Percentiles rank a stretch among this genome's conserved stretches.
These are phyloP conservation scores for Malania oleifera DNA, from an alignment of 164 flowering plant genomes.

Conservation along the genomic window DNA sequence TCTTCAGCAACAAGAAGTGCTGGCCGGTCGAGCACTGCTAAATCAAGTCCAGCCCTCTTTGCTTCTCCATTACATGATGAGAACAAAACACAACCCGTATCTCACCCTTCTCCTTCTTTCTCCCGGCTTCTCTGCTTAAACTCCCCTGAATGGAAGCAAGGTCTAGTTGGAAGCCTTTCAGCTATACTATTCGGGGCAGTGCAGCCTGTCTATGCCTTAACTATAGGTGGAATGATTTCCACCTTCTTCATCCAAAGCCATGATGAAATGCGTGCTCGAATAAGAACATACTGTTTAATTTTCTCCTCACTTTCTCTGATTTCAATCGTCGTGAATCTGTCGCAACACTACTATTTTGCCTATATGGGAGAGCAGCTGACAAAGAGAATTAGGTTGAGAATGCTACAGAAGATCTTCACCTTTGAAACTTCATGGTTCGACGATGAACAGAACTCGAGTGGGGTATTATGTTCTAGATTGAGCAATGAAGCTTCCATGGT, in stretches of 20 bases:
- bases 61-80: constrained; percentile 31
- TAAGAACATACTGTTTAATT: constrained; percentile 51
- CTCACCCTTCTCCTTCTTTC: constrained; percentile 63
- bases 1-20: constrained; percentile 56
- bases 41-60: constrained; percentile 50
- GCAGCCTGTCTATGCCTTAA: constrained; percentile 79
- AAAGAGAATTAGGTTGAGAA: constrained; percentile 53
- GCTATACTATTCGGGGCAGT: constrained; percentile 67
- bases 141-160: constrained; percentile 76
- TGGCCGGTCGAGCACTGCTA: constrained; percentile 40
- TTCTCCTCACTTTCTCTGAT: constrained; percentile 52
- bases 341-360: constrained; percentile 78
- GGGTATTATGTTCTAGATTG: constrained; percentile 64
- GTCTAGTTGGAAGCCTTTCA: constrained; percentile 61
- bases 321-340: constrained; percentile 51
- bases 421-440: constrained; percentile 95
- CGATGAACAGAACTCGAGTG: constrained; percentile 70
- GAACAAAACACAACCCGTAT: constrained; percentile 5
- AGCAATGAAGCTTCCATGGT: constrained; percentile 77
- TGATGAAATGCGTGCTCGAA: constrained; percentile 50
- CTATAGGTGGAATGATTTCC: constrained; percentile 80
- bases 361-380: constrained; percentile 80
- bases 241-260: constrained; percentile 63
- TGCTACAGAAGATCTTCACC: constrained; percentile 72
- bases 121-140: constrained; percentile 51